Evolutionary conservation across 1,139 yeast genomes (phyloP).

Genomic region (Zygosaccharomyces sapae): DNA sequence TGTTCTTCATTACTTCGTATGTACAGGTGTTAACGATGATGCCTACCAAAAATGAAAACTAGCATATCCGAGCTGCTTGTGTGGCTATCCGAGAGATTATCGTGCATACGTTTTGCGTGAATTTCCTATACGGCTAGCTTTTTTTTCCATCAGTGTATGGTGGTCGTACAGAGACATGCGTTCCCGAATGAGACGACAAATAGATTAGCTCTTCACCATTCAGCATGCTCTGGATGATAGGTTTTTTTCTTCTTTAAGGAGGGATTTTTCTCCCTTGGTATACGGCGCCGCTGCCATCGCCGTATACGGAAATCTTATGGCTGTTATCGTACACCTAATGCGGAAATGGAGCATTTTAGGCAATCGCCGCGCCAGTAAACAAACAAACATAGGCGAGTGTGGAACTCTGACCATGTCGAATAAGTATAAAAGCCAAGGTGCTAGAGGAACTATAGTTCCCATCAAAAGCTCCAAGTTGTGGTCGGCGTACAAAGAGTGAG

Average conservation of each 20-base stretch:
- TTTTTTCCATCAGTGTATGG: background rate
- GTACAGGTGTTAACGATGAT: background rate
- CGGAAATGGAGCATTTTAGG: conserved; percentile 1
- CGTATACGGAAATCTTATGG: conserved; percentile 3
- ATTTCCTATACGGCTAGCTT: background rate
- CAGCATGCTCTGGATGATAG: background rate
- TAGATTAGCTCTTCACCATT: background rate
- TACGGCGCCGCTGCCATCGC: background rate
- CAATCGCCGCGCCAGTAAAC: conserved; percentile 3
- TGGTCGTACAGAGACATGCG: background rate
- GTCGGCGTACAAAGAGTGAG: background rate
- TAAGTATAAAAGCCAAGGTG: background rate
- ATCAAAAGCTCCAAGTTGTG: background rate
- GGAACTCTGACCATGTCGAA: background rate
- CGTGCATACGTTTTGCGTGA: background rate
- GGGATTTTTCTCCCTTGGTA: background rate
- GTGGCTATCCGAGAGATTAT: background rate
- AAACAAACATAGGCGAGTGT: conserved; percentile 1
- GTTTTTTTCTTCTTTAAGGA: background rate
- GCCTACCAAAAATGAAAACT: background rate
- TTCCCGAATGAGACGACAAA: background rate
- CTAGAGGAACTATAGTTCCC: background rate
- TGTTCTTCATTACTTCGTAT: background rate
- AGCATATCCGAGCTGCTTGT: background rate
- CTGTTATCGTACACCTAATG: conserved; percentile 5